Evolutionary conservation across 2,329 filamentous ascomycete species (phyloP).

Genomic region (Herpomyces periplanetae): DNA sequence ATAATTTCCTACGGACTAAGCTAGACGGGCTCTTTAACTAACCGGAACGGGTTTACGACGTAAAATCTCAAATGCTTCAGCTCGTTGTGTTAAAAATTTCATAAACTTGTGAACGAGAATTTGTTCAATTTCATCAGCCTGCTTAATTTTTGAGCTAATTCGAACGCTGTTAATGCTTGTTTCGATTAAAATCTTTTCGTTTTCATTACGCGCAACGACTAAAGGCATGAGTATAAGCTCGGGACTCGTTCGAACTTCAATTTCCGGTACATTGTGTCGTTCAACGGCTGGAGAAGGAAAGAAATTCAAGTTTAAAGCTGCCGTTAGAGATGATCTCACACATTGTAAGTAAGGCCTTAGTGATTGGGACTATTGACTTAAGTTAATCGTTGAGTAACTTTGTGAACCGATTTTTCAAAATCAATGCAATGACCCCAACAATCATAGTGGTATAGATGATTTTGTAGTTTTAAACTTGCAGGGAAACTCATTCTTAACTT

Average conservation of each 20-base stretch:
- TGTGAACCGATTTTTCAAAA: no score
- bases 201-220: conserved; percentile 70
- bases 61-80: conserved; percentile 86
- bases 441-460: no score
- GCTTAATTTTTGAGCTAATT: conserved; percentile 95
- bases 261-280: conserved; percentile 86
- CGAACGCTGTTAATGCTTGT: conserved; percentile 86
- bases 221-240: conserved; percentile 75
- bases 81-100: conserved; percentile 70
- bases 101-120: conserved; percentile 97
- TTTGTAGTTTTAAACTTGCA: no score
- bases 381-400: no score
- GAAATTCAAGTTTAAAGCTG: conserved; percentile 70
- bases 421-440: no score
- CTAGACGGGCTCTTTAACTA: no score
- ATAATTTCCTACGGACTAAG: background rate
- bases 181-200: conserved; percentile 81
- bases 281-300: conserved; percentile 91
- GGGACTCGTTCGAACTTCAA: conserved; percentile 65
- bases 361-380: conserved; percentile 96
- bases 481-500: no score
- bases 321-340: conserved; percentile 69
- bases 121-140: conserved; percentile 92
- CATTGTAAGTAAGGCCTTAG: conserved; percentile 82
- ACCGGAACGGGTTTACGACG: conserved; percentile 82